These are phyloP conservation scores for Globisporangium radiosum DNA, from an alignment of 352 stramenopile species.

Conservation along the genomic window DNA sequence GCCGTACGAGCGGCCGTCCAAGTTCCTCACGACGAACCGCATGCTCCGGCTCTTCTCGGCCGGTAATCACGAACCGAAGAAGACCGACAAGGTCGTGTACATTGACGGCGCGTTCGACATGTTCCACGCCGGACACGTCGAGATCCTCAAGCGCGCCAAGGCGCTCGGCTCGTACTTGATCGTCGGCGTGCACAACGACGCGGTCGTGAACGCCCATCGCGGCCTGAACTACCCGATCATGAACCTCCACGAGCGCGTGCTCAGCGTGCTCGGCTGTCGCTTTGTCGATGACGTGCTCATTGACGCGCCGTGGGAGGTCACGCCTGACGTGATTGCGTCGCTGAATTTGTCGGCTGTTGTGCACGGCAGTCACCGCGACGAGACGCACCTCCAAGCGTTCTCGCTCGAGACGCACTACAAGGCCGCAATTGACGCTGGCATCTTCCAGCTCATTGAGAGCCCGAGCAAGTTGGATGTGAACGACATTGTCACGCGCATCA, in stretches of 20 bases:
- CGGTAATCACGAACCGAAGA: constrained; percentile 83
- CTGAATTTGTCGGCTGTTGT: constrained; percentile 82
- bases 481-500: constrained; percentile 87
- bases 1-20: constrained; percentile 72
- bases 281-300: constrained; percentile 98
- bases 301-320: constrained; percentile 94
- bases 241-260: constrained; percentile 97
- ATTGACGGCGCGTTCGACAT: constrained; percentile 98
- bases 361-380: constrained; percentile 82
- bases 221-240: constrained; percentile 95
- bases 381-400: constrained; percentile 45
- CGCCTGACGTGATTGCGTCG: constrained; percentile 94
- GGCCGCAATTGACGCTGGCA: constrained; percentile 65
- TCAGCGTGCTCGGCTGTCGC: constrained; percentile 94
- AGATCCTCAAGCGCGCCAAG: constrained; percentile 92
- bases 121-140: constrained; percentile 98
- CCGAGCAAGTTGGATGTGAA: constrained; percentile 74
- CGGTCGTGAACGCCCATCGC: constrained; percentile 84
- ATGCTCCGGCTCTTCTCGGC: constrained; percentile 92
- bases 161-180: constrained; percentile 94
- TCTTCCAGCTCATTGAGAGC: constrained; percentile 77
- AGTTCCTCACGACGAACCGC: constrained; percentile 95
- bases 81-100: constrained; percentile 93
- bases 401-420: constrained; percentile 80
- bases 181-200: constrained; percentile 95